These are phyloP conservation scores for Podosphaera leucotricha DNA, from an alignment of 2,329 filamentous ascomycete genomes.

Conservation along the genomic window DNA sequence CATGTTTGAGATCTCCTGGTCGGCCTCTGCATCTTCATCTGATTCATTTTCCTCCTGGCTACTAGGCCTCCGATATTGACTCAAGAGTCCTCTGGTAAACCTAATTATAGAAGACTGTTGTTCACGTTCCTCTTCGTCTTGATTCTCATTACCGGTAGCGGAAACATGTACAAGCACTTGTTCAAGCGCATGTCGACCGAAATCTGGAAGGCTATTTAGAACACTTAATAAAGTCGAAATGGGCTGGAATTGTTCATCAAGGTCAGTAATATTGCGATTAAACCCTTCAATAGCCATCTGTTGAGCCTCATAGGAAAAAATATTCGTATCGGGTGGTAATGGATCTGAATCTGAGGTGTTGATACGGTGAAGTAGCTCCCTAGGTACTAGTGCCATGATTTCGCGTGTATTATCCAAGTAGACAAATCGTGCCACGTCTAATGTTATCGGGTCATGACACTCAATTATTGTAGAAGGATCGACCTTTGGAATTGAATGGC, in stretches of 20 bases:
- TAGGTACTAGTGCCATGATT: slow-evolving; percentile 14
- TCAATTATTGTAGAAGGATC: slow-evolving; percentile 3
- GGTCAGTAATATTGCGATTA: neutral
- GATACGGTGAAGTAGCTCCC: slow-evolving; percentile 10
- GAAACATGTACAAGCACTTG: neutral
- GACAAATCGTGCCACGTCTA: slow-evolving; percentile 14
- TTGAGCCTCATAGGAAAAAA: slow-evolving; percentile 13
- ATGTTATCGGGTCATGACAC: slow-evolving; percentile 8
- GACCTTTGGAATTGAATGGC: slow-evolving; percentile 19
- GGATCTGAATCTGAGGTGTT: slow-evolving; percentile 17
- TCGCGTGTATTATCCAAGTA: slow-evolving; percentile 15
- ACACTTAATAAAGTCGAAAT: neutral
- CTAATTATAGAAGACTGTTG: neutral
- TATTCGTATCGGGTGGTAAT: slow-evolving; percentile 14
- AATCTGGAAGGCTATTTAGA: neutral
- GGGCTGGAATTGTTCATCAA: neutral
- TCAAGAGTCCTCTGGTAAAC: slow-evolving; percentile 6
- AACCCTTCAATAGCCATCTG: slow-evolving; percentile 2
- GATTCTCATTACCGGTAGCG: neutral
- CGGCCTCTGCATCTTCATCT: slow-evolving; percentile 3
- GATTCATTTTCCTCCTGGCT: neutral
- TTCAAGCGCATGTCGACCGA: neutral
- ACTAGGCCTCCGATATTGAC: slow-evolving; percentile 8
- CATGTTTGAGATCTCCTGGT: slow-evolving; percentile 6
- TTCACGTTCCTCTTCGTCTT: neutral